Percentiles rank a stretch among this genome's conserved stretches.
phyloP scores from a whole-genome alignment of 176 grass and related monocot genomes.

The Musa troglodytarum region DNA sequence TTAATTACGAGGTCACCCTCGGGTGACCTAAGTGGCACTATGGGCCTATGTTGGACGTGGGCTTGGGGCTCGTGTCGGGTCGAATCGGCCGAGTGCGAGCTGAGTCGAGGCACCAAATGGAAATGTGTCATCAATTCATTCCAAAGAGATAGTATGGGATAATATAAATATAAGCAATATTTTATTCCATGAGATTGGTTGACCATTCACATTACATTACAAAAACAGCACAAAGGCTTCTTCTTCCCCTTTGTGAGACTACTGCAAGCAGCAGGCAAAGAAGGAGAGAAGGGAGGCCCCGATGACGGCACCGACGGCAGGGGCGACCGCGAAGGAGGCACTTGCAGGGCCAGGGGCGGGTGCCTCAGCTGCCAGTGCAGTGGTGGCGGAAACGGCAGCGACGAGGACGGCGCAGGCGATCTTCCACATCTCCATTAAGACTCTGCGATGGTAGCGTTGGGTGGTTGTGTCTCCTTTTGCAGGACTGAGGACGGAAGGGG shows the following conservation, averaged over 20 bases:
- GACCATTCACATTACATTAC: too few species aligned
- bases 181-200: too few species aligned
- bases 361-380: conserved; percentile 51
- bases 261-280: conserved; percentile 66
- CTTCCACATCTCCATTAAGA: conserved; percentile 87
- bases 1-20: background rate
- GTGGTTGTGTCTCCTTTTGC: conserved; percentile 15
- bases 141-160: too few species aligned
- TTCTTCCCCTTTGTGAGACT: background rate
- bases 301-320: conserved; percentile 35
- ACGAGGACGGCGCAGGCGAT: conserved; percentile 68
- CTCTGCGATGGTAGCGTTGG: background rate
- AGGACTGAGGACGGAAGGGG: conserved; percentile 32
- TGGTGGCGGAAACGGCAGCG: conserved; percentile 50
- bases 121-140: too few species aligned
- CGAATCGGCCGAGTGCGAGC: too few species aligned
- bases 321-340: conserved; percentile 32
- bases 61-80: too few species aligned
- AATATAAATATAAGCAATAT: too few species aligned
- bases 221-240: too few species aligned
- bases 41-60: too few species aligned
- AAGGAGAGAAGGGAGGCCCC: conserved; percentile 57
- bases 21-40: too few species aligned
- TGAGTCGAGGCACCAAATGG: too few species aligned
- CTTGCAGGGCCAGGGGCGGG: conserved; percentile 52